Percentiles rank a stretch among this genome's conserved stretches.
Conservation (phyloP, 78 protist species). For the Chrysochromulina tobinii region DNA sequence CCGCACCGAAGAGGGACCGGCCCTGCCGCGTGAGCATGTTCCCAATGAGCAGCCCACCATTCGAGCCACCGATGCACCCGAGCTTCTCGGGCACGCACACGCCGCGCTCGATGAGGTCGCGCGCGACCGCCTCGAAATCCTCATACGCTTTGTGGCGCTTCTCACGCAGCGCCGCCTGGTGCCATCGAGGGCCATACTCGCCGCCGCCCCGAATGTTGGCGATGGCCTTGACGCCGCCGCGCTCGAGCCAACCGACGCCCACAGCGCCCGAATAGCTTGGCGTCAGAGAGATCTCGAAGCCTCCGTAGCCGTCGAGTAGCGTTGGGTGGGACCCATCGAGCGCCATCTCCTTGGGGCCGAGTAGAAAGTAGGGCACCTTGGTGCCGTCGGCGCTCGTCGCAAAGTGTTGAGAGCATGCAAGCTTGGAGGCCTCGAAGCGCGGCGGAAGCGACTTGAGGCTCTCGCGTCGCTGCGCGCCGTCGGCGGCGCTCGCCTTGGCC, state of each 20-base stretch:
- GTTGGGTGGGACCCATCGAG: neutral
- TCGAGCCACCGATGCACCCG: constrained; percentile 83
- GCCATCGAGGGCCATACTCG: constrained; percentile 94
- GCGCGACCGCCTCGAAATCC: constrained; percentile 69
- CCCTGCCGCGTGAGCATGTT: constrained; percentile 60
- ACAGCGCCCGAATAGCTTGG: constrained; percentile 20
- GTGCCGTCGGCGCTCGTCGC: neutral
- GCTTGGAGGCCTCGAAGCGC: no score
- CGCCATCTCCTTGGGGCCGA: neutral
- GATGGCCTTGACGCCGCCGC: neutral
- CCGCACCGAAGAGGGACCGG: constrained; percentile 82
- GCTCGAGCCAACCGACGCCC: neutral
- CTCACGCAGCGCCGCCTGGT: constrained; percentile 69
- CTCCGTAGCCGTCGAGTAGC: constrained; percentile 86
- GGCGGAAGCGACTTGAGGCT: no score
- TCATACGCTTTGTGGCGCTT: constrained; percentile 81
- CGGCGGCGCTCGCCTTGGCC: neutral
- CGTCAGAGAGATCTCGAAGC: constrained; percentile 66
- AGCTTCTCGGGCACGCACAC: neutral
- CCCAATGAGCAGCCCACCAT: constrained; percentile 91
- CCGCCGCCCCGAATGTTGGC: constrained; percentile 94
- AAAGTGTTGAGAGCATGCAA: no score
- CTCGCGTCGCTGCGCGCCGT: neutral
- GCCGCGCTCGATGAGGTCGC: constrained; percentile 47
- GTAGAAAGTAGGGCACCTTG: neutral